Base-by-base conservation (phyloP, 2,329 filamentous ascomycete genomes). In the Geosmithia morbida region DNA sequence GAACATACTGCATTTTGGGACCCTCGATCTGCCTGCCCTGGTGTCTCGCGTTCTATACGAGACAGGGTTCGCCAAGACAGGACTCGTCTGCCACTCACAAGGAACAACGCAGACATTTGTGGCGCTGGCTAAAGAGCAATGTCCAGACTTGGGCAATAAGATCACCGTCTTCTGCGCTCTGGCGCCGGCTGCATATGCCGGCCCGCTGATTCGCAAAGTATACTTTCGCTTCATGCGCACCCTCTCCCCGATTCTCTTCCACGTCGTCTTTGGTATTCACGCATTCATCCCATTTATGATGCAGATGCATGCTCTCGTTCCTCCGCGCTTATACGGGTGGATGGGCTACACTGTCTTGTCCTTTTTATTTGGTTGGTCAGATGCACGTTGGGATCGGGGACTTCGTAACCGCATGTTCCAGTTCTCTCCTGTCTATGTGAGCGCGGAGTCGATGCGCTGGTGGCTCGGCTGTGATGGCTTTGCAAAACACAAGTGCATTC, bases 231-330 rank as follows among this genome's bases (percentile, higher is more conserved):
- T 96, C 64, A 90, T 95, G 83, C 77, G 81, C 16, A 67, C 85
- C 46, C 85, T 96, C 46, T 83, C 82, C 0, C 85, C 87, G 0
- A 70, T 64, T 26, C 71, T 87, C 60, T 96, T 95, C 63, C 74
- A 86, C 1, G 58, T 87, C 19, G 75, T 94, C 54, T 96, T 96
- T 59, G 90, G 90, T 16, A 88, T 96, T 41, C 89, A 95, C 59
- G 80, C 86, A 0, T 96, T 96, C 61, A 94, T 97, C 43, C 89
- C 89, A 0, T 71, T 92, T 53, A 96, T 96, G 89, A 87, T 94
- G 81, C 73, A 72, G 6, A 87, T 90, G 73, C 87, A 92, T 56
- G 61, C 64, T 0, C 52, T 81, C 3, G 61, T 95, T 2, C 77
- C 82, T 0, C 70, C 82, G 0, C 66, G 63, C 0, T 54, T 92